Percentiles rank a stretch among this genome's conserved stretches.
Evolutionary conservation across 2,329 filamentous ascomycete genomes (phyloP).

Genomic region (Pseudocercospora pini-densiflorae): DNA sequence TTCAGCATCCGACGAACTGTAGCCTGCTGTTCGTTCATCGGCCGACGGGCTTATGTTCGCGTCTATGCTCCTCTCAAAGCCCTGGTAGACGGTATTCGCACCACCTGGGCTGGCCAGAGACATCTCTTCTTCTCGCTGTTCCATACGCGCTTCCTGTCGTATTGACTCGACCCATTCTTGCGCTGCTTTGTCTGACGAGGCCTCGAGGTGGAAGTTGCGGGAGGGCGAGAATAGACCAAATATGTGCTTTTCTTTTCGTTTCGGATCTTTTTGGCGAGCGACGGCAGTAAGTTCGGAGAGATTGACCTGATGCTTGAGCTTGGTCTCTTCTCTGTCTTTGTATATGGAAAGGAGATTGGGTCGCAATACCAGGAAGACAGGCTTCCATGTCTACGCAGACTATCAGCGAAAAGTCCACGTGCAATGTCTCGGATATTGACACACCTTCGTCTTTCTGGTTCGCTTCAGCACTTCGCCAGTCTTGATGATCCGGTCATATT

Average conservation of each 20-base stretch:
- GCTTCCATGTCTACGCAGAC: conserved; percentile 77
- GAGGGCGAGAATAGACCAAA: conserved; percentile 93
- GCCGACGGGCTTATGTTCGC: conserved; percentile 28
- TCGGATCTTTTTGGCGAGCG: conserved; percentile 84
- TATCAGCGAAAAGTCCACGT: conserved; percentile 29
- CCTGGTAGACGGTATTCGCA: conserved; percentile 51
- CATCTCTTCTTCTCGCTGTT: conserved; percentile 87
- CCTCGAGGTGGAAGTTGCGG: conserved; percentile 90
- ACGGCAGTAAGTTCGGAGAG: conserved; percentile 91
- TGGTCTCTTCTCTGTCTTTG: conserved; percentile 87
- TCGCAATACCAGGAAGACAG: conserved; percentile 84
- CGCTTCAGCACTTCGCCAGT: conserved; percentile 84
- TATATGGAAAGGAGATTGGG: conserved; percentile 92
- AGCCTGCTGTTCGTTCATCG: conserved; percentile 37
- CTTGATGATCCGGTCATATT: conserved; percentile 93
- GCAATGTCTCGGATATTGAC: conserved; percentile 9
- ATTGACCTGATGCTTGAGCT: conserved; percentile 84
- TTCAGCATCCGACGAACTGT: conserved; percentile 54
- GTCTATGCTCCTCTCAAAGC: conserved; percentile 44
- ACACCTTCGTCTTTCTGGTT: conserved; percentile 90
- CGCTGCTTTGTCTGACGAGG: conserved; percentile 72
- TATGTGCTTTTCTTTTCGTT: conserved; percentile 82
- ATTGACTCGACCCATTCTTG: conserved; percentile 87
- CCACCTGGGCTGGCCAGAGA: conserved; percentile 69
- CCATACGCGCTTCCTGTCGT: conserved; percentile 77